Evolutionary conservation across 73 alveolate genomes (phyloP), one percentile per base, ranked within the genome.

Genomic region (Loxodes magnus): DNA sequence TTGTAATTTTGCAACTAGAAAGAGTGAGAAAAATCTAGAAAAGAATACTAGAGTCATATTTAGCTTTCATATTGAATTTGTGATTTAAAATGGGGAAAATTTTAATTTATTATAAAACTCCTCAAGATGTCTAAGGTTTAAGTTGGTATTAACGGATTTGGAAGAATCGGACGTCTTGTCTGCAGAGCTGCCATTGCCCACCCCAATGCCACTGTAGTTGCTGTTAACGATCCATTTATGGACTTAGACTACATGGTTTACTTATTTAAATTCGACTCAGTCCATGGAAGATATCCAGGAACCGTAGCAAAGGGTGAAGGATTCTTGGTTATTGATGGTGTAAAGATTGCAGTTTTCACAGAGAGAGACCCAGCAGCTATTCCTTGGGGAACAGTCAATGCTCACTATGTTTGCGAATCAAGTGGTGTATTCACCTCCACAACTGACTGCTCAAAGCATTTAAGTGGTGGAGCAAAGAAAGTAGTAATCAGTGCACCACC

Each of bases 91-190:
- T n/a, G n/a, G n/a, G n/a, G n/a, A n/a, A n/a, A n/a, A n/a, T n/a
- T n/a, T n/a, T n/a, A n/a, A n/a, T n/a, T n/a, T n/a, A n/a, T n/a
- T n/a, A n/a, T n/a, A n/a, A n/a, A n/a, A n/a, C n/a, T n/a, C n/a
- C n/a, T n/a, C n/a, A n/a, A n/a, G n/a, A n/a, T n/a, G n/a, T n/a
- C n/a, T n/a, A n/a, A n/a, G n/a, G 25, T 37, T 3, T 22, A 22
- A 37, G 34, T 14, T 25, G 96, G 94, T 31, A 87, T 86, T 61
- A 89, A 89, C 73, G 98, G 98, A 20, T 89, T 89, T 77, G 96
- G 98, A 28, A 64, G 98, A 66, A 86, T 89, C 67, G 98, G 98
- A 19, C 53, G 96, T 35, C 74, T 86, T 51, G 92, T 79, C 39
- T 71, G 76, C 69, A 64, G 95, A 42, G 91, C 95, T 29, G 90